Base-by-base conservation (phyloP, 2,329 filamentous ascomycete genomes). In the Aureobasidium pullulans region DNA sequence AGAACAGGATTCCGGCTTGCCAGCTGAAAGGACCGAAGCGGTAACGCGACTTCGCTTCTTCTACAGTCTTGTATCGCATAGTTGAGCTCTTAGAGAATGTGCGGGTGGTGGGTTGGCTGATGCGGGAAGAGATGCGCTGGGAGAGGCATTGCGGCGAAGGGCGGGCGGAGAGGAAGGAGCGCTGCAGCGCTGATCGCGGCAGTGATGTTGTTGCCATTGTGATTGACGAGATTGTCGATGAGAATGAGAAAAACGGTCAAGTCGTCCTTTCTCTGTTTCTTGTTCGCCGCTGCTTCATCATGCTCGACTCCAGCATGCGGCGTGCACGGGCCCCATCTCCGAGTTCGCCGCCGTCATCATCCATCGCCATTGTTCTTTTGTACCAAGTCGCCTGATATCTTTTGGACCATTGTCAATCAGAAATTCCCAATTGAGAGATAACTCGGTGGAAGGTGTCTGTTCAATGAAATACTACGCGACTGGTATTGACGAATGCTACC, bases 1-100 rank as follows among this genome's bases (percentile, higher is more conserved):
- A 80, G 77, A 99, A 97, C 64, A 99, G 81, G 53, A 91, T 66
- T 16, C 90, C 93, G 34, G 93, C 88, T 75, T 90, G 93, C 84
- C 89, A 92, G 57, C 92, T 96, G 78, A 99, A 97, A 32, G 94
- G 94, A 34, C 78, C 78, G 43, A 74, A 72, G 52, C 71, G 72
- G 65, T 77, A 71, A 32, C 72, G 69, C 42, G 76, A 68, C 62
- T 75, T 76, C 31, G 75, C 75, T 67, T 79, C 71, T 66, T 78
- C 63, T 16, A 78, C 71, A 13, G 76, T 75, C 63, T 75, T 76
- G 65, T 71, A 71, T 34, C 59, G 49, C 37, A 63, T 61, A 7
- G 43, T 43, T 43, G 60, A n/a, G 46, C 61, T 65, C 28, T 64
- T 66, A 50, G 65, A 60, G 66, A 71, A 68, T 52, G 60, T 37